Percentiles rank a stretch among this genome's conserved stretches.
Conservation (phyloP, 106 monocot genomes). For the Posidonia australis region DNA sequence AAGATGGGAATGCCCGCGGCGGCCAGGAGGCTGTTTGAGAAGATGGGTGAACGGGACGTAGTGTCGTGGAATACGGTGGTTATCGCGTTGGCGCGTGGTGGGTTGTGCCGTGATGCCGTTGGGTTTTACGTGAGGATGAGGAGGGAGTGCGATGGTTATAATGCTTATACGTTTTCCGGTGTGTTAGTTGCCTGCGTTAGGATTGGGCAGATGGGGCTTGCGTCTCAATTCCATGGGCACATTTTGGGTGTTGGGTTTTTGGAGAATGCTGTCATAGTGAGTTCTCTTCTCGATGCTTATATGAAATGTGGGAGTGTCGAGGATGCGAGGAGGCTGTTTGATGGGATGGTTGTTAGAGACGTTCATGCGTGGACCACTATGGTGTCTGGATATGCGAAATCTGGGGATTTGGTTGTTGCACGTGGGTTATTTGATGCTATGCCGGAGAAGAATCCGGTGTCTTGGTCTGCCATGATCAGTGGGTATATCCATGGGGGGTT, state of each 20-base stretch:
- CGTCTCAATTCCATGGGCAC: slow-evolving; percentile 52
- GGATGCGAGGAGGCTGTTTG: slow-evolving; percentile 46
- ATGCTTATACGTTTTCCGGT: slow-evolving; percentile 46
- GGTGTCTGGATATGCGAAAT: slow-evolving; percentile 45
- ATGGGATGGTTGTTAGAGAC: slow-evolving; percentile 42
- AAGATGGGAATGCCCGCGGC: slow-evolving; percentile 22
- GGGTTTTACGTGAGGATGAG: slow-evolving; percentile 38
- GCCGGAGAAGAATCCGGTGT: slow-evolving; percentile 57
- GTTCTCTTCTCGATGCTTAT: slow-evolving; percentile 55
- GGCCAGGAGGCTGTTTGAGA: slow-evolving; percentile 36
- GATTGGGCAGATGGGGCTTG: slow-evolving; percentile 23
- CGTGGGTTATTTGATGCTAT: slow-evolving; percentile 49
- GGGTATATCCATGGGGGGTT: slow-evolving; percentile 42
- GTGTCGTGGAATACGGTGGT: slow-evolving; percentile 76
- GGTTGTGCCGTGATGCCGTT: slow-evolving; percentile 23
- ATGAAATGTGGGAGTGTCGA: slow-evolving; percentile 36
- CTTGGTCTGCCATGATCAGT: slow-evolving; percentile 59
- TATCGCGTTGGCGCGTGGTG: slow-evolving; percentile 35
- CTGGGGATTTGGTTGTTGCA: slow-evolving; percentile 38
- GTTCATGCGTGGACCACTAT: slow-evolving; percentile 56
- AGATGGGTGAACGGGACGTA: slow-evolving; percentile 45
- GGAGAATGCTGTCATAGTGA: slow-evolving; percentile 37
- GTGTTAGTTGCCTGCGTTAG: slow-evolving; percentile 40
- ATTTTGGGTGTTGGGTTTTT: slow-evolving; percentile 37
- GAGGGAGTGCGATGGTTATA: slow-evolving; percentile 13